phyloP scores from a whole-genome alignment of 2,329 filamentous ascomycete species.

The Fusarium citri region DNA sequence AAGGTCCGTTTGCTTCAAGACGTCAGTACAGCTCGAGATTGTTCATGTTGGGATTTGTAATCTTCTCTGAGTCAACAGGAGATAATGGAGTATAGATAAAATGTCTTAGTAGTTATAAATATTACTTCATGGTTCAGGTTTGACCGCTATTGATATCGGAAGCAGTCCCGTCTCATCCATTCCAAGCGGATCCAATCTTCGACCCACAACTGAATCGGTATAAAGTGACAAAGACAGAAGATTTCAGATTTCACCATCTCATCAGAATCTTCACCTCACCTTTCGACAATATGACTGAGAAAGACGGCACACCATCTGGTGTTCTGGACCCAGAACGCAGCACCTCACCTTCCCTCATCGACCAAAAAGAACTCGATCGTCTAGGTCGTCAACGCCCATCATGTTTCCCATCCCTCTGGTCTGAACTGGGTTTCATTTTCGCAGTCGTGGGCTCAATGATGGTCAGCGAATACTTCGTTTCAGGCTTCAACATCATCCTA shows the following conservation, averaged over 20 bases:
- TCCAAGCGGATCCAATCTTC: neutral
- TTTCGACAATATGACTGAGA: neutral
- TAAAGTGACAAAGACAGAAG: slow-evolving; percentile 1
- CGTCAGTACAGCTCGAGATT: neutral
- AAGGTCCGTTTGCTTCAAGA: neutral
- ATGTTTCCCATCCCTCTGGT: slow-evolving; percentile 62
- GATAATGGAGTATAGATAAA: neutral
- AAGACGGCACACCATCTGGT: neutral
- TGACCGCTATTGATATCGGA: neutral
- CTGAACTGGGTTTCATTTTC: slow-evolving; percentile 73
- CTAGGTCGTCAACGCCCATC: slow-evolving; percentile 72
- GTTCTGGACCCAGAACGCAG: slow-evolving; percentile 1
- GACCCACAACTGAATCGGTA: neutral
- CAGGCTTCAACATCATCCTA: slow-evolving; percentile 79
- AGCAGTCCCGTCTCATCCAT: neutral
- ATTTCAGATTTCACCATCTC: neutral
- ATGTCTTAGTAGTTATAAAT: neutral
- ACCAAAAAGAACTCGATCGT: slow-evolving; percentile 62
- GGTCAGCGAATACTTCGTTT: slow-evolving; percentile 79
- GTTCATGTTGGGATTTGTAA: fast-evolving
- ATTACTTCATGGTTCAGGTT: fast-evolving
- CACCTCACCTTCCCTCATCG: neutral
- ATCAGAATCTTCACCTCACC: neutral
- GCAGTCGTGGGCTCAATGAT: slow-evolving; percentile 72
- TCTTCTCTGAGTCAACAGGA: too few species aligned